phyloP scores from a whole-genome alignment of 768 basidiomycete species.

The Tylopilus sp. region DNA sequence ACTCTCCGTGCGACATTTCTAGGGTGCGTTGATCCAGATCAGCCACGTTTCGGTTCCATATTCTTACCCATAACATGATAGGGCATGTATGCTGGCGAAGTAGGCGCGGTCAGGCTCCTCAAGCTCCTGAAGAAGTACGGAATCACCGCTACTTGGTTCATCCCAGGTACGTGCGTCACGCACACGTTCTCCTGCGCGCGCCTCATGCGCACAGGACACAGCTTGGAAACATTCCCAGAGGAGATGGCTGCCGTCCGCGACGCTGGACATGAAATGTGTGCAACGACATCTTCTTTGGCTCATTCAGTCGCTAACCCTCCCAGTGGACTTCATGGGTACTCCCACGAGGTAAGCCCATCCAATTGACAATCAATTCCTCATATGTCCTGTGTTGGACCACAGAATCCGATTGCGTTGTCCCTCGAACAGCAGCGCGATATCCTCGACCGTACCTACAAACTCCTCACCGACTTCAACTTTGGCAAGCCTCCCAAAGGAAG shows the following conservation, averaged over 20 bases:
- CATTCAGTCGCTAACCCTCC: background rate
- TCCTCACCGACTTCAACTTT: constrained; percentile 65
- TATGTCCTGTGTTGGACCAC: background rate
- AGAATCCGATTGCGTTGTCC: constrained; percentile 61
- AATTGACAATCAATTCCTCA: background rate
- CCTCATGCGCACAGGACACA: constrained; percentile 46
- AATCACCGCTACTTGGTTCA: constrained; percentile 73
- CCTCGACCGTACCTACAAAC: constrained; percentile 58
- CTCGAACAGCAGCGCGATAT: constrained; percentile 69
- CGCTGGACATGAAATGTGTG: constrained; percentile 68
- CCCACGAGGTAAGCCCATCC: constrained; percentile 49
- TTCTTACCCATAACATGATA: constrained; percentile 6
- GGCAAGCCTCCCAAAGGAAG: constrained; percentile 57
- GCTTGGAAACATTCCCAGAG: constrained; percentile 70
- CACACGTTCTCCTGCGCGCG: background rate
- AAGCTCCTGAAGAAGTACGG: constrained; percentile 70
- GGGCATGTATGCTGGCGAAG: constrained; percentile 76
- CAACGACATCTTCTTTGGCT: background rate
- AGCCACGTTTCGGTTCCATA: background rate
- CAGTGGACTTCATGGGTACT: constrained; percentile 68
- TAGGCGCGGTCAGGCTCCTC: constrained; percentile 63
- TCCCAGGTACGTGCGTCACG: constrained; percentile 46
- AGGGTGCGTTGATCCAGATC: constrained; percentile 33
- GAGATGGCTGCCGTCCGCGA: constrained; percentile 68
- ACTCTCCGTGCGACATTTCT: constrained; percentile 67